phyloP scores from a whole-genome alignment of 1,284 basidiomycete species.

The Melampsora abietis-canadensis region DNA sequence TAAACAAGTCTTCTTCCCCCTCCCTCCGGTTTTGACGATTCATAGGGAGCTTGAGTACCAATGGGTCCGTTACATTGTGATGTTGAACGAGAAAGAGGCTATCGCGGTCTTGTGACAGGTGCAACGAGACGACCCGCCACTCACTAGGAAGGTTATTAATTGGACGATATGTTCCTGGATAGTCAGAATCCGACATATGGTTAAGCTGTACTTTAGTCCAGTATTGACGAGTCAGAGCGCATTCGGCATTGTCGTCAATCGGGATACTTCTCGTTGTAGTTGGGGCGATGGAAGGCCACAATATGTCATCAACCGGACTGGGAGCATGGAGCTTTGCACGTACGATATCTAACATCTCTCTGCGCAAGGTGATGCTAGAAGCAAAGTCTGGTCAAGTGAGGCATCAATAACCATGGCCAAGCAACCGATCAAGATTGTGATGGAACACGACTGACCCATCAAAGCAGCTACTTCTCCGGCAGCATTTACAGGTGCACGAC shows the following conservation, averaged over 20 bases:
- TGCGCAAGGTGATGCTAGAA: slow-evolving; percentile 69
- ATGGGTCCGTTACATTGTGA: slow-evolving; percentile 58
- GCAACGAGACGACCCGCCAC: slow-evolving; percentile 84
- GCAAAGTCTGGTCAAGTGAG: slow-evolving; percentile 59
- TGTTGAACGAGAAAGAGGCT: slow-evolving; percentile 81
- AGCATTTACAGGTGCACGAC: slow-evolving; percentile 26
- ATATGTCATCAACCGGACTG: slow-evolving; percentile 52
- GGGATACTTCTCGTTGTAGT: neutral
- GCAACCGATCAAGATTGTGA: neutral
- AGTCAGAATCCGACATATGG: slow-evolving; percentile 23
- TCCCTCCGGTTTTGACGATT: slow-evolving; percentile 71
- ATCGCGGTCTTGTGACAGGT: slow-evolving; percentile 73
- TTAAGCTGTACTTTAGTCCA: slow-evolving; percentile 25
- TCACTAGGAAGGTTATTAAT: slow-evolving; percentile 63
- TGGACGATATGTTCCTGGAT: slow-evolving; percentile 17
- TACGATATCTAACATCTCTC: slow-evolving; percentile 61
- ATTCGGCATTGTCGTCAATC: neutral
- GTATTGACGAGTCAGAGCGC: neutral
- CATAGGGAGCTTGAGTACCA: slow-evolving; percentile 84
- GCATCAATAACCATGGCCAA: neutral
- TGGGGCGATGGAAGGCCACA: slow-evolving; percentile 20
- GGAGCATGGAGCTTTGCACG: slow-evolving; percentile 59
- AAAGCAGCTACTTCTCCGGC: slow-evolving; percentile 38
- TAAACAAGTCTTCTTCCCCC: slow-evolving; percentile 69
- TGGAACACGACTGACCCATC: slow-evolving; percentile 17